Conservation (phyloP, 2,329 filamentous ascomycete species). For the Xenoacremonium recifei region DNA sequence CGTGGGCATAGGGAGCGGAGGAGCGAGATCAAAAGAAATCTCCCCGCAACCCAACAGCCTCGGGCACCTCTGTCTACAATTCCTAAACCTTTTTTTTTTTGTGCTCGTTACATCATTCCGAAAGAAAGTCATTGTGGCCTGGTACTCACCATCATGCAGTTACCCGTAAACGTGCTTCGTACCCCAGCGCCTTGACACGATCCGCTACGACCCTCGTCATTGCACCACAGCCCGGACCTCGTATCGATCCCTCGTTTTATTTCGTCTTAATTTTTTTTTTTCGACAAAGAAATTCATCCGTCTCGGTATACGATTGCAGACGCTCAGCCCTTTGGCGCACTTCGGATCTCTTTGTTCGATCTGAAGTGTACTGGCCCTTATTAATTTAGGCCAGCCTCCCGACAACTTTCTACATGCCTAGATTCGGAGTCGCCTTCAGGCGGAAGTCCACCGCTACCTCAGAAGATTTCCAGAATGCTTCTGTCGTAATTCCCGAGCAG, state of each 20-base stretch:
- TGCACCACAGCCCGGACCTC: slow-evolving; percentile 13
- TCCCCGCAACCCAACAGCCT: background rate
- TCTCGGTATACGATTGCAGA: slow-evolving; percentile 17
- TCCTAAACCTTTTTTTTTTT: background rate
- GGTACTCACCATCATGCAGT: slow-evolving; percentile 26
- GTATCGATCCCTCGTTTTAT: slow-evolving; percentile 19
- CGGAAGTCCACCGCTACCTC: slow-evolving; percentile 59
- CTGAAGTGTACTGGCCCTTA: slow-evolving; percentile 23
- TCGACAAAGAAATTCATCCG: slow-evolving; percentile 7
- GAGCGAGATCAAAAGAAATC: slow-evolving; percentile 15
- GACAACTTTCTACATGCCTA: slow-evolving; percentile 52
- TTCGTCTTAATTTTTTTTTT: slow-evolving; percentile 13
- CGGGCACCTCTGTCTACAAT: background rate
- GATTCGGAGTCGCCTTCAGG: slow-evolving; percentile 59
- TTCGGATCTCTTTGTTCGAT: slow-evolving; percentile 7
- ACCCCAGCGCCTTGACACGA: slow-evolving; percentile 22
- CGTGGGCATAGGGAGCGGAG: too few relatives aligned
- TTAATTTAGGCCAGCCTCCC: slow-evolving; percentile 19
- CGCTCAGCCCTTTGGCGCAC: slow-evolving; percentile 9
- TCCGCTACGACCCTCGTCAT: slow-evolving; percentile 21
- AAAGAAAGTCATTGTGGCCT: slow-evolving; percentile 5
- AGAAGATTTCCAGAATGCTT: slow-evolving; percentile 52
- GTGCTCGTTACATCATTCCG: background rate
- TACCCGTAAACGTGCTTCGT: slow-evolving; percentile 20
- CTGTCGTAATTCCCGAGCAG: slow-evolving; percentile 40